Base-by-base conservation (phyloP, 176 grass and related monocot species). In the Typha latifolia region DNA sequence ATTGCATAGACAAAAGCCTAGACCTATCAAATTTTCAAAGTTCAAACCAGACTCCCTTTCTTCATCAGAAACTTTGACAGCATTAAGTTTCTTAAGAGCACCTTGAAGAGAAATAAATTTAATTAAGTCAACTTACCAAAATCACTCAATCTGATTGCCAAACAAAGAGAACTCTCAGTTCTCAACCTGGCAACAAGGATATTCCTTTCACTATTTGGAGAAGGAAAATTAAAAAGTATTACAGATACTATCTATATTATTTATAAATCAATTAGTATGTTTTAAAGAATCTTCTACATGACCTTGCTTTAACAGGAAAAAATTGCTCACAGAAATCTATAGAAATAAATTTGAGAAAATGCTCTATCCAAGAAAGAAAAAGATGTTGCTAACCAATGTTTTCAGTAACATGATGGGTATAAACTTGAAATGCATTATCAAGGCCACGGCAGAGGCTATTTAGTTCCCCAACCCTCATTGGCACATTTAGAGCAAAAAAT, bases 341-440 rank as follows among this genome's bases (percentile, higher is more conserved):
- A 49, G 49, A 55, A 52, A 50, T 14, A 32, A 32, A 69, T 32
- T 71, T 32, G 19, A 48, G 37, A 43, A 43, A 14, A 59, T 71
- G 31, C 20, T 59, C 20, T 59, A 18, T 3, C 10, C 7, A 22
- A 72, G 51, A 61, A 72, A 83, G 20, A 62, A 61, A 6, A 51
- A 48, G 72, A 76, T 70, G 49, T 19, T 73, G 48, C 85, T 71
- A 72, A 97, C 94, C 94, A 90, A 97, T 56, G 27, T 80, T 81
- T 77, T 78, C 78, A 67, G 76, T 87, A 53, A 89, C 85, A 63
- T 81, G 76, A 70, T 85, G 81, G 49, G 89, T 92, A 80, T 97
- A 97, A 73, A 80, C 68, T 97, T 92, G 83, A 78, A 97, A 92
- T 77, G 89, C 76, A 76, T 86, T 97, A 78, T 97, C 94, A 55